Conservation (phyloP, 306 rosid species). For the Prunus fruticosa region DNA sequence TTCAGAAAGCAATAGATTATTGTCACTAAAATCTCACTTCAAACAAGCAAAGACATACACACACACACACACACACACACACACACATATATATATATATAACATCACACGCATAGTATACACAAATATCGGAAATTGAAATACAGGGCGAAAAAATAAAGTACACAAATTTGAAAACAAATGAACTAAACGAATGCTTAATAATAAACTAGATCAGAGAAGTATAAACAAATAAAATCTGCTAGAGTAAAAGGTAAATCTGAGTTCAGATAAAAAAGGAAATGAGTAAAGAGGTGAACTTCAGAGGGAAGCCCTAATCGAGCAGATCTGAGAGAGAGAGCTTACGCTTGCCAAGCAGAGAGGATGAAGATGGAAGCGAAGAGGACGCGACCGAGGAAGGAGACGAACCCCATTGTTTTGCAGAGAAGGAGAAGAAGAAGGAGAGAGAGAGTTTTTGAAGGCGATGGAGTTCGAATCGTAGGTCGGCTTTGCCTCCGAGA, state of each 20-base stretch:
- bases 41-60: neutral
- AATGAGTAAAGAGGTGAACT: neutral
- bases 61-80: no score
- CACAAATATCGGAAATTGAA: neutral
- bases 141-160: neutral
- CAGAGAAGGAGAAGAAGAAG: neutral
- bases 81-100: neutral
- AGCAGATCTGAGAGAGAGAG: slow-evolving; percentile 30
- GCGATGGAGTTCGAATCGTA: neutral
- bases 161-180: neutral
- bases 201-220: neutral
- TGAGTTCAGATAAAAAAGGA: neutral
- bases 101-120: neutral
- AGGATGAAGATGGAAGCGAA: slow-evolving; percentile 91
- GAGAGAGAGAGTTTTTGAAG: neutral
- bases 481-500: neutral
- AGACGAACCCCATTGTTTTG: slow-evolving; percentile 68
- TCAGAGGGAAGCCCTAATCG: slow-evolving; percentile 13
- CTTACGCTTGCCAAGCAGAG: slow-evolving; percentile 86
- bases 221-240: neutral
- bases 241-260: neutral
- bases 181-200: neutral
- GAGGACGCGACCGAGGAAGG: slow-evolving; percentile 84
- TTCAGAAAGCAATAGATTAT: neutral
- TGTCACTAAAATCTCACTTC: neutral